Percentiles rank a stretch among this genome's conserved stretches.
These are phyloP conservation scores for Eimeria acervulina DNA, from an alignment of 169 alveolate genomes.

Conservation along the genomic window DNA sequence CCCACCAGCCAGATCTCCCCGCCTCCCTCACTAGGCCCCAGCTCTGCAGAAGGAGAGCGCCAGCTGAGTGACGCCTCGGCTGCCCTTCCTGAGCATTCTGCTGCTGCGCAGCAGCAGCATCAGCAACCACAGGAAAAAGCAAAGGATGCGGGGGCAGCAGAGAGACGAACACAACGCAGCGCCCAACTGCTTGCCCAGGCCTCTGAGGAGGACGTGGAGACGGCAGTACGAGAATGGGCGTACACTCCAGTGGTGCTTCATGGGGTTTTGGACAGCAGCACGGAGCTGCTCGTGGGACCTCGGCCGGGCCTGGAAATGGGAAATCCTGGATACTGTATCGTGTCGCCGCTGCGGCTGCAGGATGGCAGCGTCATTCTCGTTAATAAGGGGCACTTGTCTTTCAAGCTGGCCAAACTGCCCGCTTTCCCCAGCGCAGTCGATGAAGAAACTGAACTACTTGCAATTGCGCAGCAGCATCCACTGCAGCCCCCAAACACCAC, in stretches of 20 bases:
- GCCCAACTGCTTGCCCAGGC: constrained; percentile 53
- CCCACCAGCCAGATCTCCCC: neutral
- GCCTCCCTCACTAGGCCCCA: neutral
- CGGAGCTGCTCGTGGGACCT: constrained; percentile 91
- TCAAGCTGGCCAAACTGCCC: constrained; percentile 80
- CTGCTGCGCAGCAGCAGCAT: constrained; percentile 49
- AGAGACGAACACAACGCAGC: constrained; percentile 15
- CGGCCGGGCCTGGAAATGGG: constrained; percentile 86
- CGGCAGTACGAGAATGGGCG: constrained; percentile 83
- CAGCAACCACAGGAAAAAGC: constrained; percentile 67
- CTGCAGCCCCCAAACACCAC: neutral
- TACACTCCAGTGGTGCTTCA: constrained; percentile 83
- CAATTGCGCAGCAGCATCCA: constrained; percentile 30
- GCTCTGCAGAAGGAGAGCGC: neutral
- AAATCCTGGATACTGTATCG: constrained; percentile 87
- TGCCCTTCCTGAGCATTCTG: constrained; percentile 24
- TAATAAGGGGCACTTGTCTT: constrained; percentile 90
- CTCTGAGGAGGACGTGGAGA: constrained; percentile 2
- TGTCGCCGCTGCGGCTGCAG: constrained; percentile 90
- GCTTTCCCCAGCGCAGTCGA: constrained; percentile 50
- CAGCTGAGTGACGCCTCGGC: constrained; percentile 71
- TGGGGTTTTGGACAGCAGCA: constrained; percentile 91
- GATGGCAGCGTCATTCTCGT: constrained; percentile 91
- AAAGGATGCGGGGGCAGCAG: neutral
- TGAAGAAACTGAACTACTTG: neutral